These are phyloP conservation scores for Betula pendula DNA, from an alignment of 306 rosid species.

Conservation along the genomic window DNA sequence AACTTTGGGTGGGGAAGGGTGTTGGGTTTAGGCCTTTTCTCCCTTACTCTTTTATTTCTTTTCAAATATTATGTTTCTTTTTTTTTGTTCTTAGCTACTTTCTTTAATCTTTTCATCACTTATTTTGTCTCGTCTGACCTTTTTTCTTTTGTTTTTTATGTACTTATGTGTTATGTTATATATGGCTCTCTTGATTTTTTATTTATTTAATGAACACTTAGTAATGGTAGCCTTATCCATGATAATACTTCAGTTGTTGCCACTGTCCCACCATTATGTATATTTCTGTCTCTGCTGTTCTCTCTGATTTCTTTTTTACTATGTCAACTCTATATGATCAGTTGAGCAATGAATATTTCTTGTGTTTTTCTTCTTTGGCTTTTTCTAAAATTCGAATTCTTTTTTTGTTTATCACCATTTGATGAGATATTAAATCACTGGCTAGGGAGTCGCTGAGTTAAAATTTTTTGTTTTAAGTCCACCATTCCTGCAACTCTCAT, in stretches of 20 bases:
- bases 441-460: conserved; percentile 31
- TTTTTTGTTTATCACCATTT: conserved; percentile 18
- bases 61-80: conserved; percentile 10
- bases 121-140: conserved; percentile 14
- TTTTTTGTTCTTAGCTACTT: conserved; percentile 29
- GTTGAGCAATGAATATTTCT: conserved; percentile 17
- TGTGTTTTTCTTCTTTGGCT: conserved; percentile 42
- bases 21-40: background rate
- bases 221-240: conserved; percentile 22
- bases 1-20: background rate
- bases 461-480: conserved; percentile 23
- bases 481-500: conserved; percentile 48
- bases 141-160: conserved; percentile 12
- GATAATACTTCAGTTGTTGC: conserved; percentile 23
- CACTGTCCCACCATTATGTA: conserved; percentile 15
- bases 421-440: conserved; percentile 26
- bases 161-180: background rate
- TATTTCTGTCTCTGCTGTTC: conserved; percentile 19
- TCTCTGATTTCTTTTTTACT: conserved; percentile 16
- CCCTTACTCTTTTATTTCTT: background rate
- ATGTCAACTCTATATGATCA: conserved; percentile 22
- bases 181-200: conserved; percentile 6
- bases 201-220: conserved; percentile 11
- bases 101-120: background rate
- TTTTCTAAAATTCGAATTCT: conserved; percentile 32